Percentiles rank a stretch among this genome's conserved stretches.
These are phyloP conservation scores for Suillus plorans DNA, from an alignment of 768 basidiomycete genomes.

Conservation along the genomic window DNA sequence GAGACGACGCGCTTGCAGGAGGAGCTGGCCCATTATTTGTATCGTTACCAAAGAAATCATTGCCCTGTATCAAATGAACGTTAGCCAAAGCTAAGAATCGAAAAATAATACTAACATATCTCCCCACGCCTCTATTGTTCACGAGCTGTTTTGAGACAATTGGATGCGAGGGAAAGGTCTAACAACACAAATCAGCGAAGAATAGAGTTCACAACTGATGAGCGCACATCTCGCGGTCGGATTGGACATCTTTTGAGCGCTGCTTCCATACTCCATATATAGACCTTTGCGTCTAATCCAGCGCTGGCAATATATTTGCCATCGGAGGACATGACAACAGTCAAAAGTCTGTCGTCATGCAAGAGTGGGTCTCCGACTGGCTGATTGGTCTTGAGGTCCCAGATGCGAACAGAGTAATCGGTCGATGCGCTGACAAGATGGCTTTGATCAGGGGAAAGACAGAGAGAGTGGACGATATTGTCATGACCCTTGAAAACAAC, in stretches of 20 bases:
- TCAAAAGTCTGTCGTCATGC: neutral
- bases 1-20: neutral
- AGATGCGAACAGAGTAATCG: neutral
- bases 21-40: neutral
- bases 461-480: rapidly evolving
- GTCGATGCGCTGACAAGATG: neutral
- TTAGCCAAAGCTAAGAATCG: neutral
- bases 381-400: neutral
- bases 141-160: neutral
- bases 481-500: neutral
- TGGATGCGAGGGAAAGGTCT: neutral
- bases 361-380: neutral
- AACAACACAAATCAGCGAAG: neutral
- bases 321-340: neutral
- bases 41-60: neutral
- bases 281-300: neutral
- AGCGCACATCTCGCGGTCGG: neutral
- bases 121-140: constrained; percentile 16
- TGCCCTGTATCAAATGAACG: neutral
- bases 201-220: neutral
- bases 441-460: neutral
- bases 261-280: neutral
- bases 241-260: neutral
- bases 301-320: neutral
- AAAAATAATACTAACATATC: neutral